Evolutionary conservation across 2,329 filamentous ascomycete species (phyloP).

Genomic region (Cordyceps militaris): DNA sequence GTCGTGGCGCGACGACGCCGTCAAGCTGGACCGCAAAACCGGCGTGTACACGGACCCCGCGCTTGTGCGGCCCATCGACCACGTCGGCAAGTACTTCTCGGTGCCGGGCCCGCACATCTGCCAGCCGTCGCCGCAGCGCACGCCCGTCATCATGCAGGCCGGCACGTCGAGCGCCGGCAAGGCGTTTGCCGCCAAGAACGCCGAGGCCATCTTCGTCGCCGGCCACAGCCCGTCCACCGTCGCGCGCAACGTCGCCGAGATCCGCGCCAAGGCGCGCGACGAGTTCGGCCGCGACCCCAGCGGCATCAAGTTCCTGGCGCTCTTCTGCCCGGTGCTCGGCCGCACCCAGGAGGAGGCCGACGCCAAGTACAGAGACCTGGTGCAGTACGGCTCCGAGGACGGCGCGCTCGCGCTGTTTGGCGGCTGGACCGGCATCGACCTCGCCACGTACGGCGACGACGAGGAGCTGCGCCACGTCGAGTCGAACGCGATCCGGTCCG

Average conservation of each 20-base stretch:
- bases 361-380: constrained; percentile 41
- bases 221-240: constrained; percentile 50
- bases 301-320: constrained; percentile 53
- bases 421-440: constrained; percentile 60
- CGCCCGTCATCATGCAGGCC: constrained; percentile 57
- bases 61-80: constrained; percentile 55
- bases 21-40: constrained; percentile 45
- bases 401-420: constrained; percentile 59
- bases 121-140: constrained; percentile 56
- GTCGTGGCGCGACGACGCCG: constrained; percentile 55
- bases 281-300: constrained; percentile 44
- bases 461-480: constrained; percentile 56
- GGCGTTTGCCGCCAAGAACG: constrained; percentile 54
- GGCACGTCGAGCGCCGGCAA: constrained; percentile 55
- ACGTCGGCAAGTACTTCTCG: constrained; percentile 51
- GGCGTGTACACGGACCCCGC: constrained; percentile 37
- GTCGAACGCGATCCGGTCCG: constrained; percentile 51
- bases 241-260: constrained; percentile 49
- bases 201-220: constrained; percentile 57
- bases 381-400: constrained; percentile 50
- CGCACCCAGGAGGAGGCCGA: constrained; percentile 53
- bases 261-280: constrained; percentile 42
- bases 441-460: constrained; percentile 53
- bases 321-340: constrained; percentile 52
- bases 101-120: constrained; percentile 55